phyloP scores from a whole-genome alignment of 139 green algal genomes.

The Monoraphidium neglectum region DNA sequence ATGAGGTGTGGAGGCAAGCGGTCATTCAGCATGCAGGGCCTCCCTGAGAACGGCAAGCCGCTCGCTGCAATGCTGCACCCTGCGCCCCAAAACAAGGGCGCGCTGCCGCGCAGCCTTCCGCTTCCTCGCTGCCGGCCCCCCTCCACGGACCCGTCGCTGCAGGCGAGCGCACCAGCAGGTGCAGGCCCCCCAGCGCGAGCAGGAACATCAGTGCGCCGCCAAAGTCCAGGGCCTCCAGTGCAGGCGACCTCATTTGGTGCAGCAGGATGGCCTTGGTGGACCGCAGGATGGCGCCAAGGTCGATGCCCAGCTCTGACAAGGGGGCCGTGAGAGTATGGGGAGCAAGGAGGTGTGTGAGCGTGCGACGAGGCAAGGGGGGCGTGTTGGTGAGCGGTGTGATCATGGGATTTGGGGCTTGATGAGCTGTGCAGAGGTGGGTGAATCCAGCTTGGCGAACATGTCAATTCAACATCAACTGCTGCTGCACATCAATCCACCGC shows the following conservation, averaged over 20 bases:
- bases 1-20: background rate
- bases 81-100: too few species aligned
- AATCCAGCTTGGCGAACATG: too few species aligned
- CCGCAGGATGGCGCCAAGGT: constrained; percentile 79
- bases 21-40: too few species aligned
- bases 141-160: too few species aligned
- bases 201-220: constrained; percentile 89
- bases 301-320: constrained; percentile 91
- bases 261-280: constrained; percentile 74
- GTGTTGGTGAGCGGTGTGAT: background rate
- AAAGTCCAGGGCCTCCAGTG: constrained; percentile 85
- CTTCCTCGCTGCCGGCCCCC: too few species aligned
- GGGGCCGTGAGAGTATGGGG: background rate
- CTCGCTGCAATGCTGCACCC: too few species aligned
- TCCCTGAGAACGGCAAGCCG: too few species aligned
- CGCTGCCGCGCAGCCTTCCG: too few species aligned
- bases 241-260: constrained; percentile 52
- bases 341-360: background rate
- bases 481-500: too few species aligned
- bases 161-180: constrained; percentile 93
- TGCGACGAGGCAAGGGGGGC: background rate
- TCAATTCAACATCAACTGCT: too few species aligned
- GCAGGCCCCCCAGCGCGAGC: constrained; percentile 68
- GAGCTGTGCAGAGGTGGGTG: too few species aligned
- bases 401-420: too few species aligned